Evolutionary conservation across 2,329 filamentous ascomycete species (phyloP), one percentile per base, ranked within the genome.

Genomic region (Alternaria conjuncta): DNA sequence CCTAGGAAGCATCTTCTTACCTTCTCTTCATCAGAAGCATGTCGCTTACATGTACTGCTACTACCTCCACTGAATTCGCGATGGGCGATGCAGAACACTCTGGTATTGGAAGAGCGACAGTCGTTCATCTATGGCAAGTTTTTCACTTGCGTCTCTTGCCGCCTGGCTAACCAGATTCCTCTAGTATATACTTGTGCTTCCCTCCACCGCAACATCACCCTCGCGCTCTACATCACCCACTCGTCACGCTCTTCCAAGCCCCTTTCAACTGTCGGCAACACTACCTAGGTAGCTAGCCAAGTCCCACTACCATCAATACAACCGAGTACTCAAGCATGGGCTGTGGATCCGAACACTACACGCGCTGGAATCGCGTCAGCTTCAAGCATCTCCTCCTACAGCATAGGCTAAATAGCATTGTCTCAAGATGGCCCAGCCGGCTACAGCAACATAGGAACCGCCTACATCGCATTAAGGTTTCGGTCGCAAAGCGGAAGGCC

Each of bases 91-190:
- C 12, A 23, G 20, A 51, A n/a, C 11, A 51, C 21, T 11, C 21
- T 32, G 28, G 12, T 12, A 20, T 51, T 32, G 18, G 20, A 2
- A 25, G 47, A 18, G 26, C n/a, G 26, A 30, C 12, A 36, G 20
- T 30, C 18, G 36, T 41, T 41, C 15, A 18, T 41, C 26, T 65
- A 63, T 51, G 68, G 44, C 46, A 49, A 49, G 44, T 20, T 21
- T 43, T 45, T 11, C 41, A 44, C 32, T 44, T 11, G 23, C 5
- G 30, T 20, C 49, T 23, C 20, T 30, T 20, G 47, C 25, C n/a
- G n/a, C 12, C 26, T 30, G 47, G 25, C 47, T 30, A 47, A 30
- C 26, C 26, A 18, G 23, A n/a, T 8, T 20, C 46, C 13, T 28
- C 47, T 30, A 28, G 23, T 30, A 23, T 49, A 10, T 49, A 28